phyloP scores from a whole-genome alignment of 495 filamentous ascomycete genomes.

The Aspergillus diversus region DNA sequence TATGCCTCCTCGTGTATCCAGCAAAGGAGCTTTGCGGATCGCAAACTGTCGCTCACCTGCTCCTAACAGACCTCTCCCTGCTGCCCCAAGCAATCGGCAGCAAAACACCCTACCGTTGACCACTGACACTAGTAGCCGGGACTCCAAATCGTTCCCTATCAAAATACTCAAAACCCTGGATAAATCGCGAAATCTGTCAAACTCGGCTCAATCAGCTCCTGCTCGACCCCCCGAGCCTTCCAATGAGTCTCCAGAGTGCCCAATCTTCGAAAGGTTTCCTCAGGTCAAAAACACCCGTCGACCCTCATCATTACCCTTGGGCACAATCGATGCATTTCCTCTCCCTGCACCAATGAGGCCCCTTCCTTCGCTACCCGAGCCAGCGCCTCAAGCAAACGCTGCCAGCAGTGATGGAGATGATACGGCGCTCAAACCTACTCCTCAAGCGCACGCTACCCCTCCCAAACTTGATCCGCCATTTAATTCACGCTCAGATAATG shows the following conservation, averaged over 20 bases:
- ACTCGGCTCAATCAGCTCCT: not conserved
- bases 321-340: constrained; percentile 43
- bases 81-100: constrained; percentile 10
- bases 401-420: not conserved
- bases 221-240: constrained; percentile 4
- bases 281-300: constrained; percentile 25
- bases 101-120: constrained; percentile 10
- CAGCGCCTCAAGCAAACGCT: constrained; percentile 6
- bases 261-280: constrained; percentile 13
- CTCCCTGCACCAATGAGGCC: constrained; percentile 44
- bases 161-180: constrained; percentile 5
- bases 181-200: not conserved
- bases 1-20: constrained; percentile 38
- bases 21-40: constrained; percentile 34
- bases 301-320: constrained; percentile 33
- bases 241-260: constrained; percentile 1
- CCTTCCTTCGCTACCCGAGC: constrained; percentile 38
- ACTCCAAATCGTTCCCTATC: constrained; percentile 6
- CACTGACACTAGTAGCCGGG: constrained; percentile 8
- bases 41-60: constrained; percentile 22
- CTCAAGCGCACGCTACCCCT: not conserved
- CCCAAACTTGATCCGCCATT: not conserved
- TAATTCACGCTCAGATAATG: not conserved
- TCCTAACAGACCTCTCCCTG: constrained; percentile 16
- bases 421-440: not conserved